phyloP scores from a whole-genome alignment of 2,329 filamentous ascomycete genomes.

The Chaetomium olivaceum region DNA sequence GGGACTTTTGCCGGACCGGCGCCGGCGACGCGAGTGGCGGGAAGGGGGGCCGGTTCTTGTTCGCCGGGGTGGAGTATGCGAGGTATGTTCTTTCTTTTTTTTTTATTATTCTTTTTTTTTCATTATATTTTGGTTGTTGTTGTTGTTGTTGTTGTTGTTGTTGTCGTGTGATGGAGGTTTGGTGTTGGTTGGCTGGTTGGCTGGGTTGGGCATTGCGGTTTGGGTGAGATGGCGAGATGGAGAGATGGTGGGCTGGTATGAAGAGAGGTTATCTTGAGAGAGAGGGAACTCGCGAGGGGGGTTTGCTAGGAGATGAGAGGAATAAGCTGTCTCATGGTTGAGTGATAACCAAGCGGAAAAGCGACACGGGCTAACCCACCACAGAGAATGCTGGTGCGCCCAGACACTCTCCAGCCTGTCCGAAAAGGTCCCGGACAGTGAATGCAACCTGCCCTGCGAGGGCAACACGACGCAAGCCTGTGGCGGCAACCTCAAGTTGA shows the following conservation, averaged over 20 bases:
- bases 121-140: no score
- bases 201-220: not conserved
- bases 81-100: constrained; percentile 37
- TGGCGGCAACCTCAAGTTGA: constrained; percentile 54
- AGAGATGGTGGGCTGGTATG: not conserved
- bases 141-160: not conserved
- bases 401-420: constrained; percentile 50
- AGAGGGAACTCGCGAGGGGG: no score
- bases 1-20: constrained; percentile 49
- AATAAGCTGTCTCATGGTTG: no score
- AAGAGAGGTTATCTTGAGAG: not conserved
- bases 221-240: not conserved
- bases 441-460: constrained; percentile 55
- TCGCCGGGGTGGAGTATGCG: constrained; percentile 58
- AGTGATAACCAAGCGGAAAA: no score
- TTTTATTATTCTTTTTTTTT: not conserved
- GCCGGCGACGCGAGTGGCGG: constrained; percentile 38
- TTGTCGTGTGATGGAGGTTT: no score
- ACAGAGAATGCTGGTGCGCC: constrained; percentile 62
- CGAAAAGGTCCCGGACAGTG: constrained; percentile 46
- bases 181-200: not conserved
- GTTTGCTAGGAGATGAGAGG: no score
- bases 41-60: constrained; percentile 34
- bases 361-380: no score
- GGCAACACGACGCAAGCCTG: constrained; percentile 55